Evolutionary conservation across 129 eudicot genomes (phyloP).

Genomic region (Apium graveolens): DNA sequence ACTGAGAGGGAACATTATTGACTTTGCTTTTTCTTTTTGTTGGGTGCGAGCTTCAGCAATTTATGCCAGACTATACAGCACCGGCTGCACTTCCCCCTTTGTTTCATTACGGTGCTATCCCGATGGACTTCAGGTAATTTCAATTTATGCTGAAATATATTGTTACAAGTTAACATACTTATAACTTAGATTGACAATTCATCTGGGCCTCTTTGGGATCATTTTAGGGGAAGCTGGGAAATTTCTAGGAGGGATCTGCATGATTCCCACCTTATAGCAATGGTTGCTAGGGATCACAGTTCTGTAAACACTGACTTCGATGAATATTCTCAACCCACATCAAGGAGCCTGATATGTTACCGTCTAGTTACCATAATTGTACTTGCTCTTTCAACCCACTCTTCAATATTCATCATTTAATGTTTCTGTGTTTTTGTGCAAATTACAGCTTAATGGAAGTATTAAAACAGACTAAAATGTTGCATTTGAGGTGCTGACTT

Average conservation of each 20-base stretch:
- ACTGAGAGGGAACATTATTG: conserved; percentile 6
- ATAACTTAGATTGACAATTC: background rate
- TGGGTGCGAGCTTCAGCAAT: conserved; percentile 47
- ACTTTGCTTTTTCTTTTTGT: conserved; percentile 1
- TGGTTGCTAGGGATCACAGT: conserved; percentile 28
- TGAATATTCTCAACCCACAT: conserved; percentile 35
- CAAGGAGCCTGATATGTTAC: conserved; percentile 62
- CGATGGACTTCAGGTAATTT: conserved; percentile 63
- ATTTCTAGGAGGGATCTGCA: conserved; percentile 47
- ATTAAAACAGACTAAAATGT: background rate
- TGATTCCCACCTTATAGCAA: conserved; percentile 30
- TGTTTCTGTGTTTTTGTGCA: background rate
- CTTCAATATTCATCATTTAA: background rate
- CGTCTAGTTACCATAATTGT: conserved; percentile 68
- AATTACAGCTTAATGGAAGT: background rate
- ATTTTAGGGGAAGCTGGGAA: conserved; percentile 68
- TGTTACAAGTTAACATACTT: background rate
- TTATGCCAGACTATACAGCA: conserved; percentile 60
- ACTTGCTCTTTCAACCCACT: conserved; percentile 25
- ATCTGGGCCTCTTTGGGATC: conserved; percentile 1
- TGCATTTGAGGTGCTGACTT: background rate
- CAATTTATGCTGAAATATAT: background rate
- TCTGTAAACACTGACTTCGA: conserved; percentile 37
- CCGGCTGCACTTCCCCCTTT: conserved; percentile 63
- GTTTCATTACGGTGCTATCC: conserved; percentile 40